These are phyloP conservation scores for Posidonia australis DNA, from an alignment of 106 monocot genomes.

Conservation along the genomic window DNA sequence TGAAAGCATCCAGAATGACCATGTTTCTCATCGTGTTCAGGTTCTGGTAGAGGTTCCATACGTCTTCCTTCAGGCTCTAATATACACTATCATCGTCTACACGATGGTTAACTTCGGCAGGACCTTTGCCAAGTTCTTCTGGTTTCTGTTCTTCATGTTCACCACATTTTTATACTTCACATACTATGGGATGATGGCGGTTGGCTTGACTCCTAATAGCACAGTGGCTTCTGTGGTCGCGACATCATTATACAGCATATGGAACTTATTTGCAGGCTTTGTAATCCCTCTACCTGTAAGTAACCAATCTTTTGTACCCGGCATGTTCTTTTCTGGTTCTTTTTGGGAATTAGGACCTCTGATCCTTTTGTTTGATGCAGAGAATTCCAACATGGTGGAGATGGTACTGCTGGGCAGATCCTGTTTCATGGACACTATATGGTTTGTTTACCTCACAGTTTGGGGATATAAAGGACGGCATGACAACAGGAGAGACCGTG, in stretches of 20 bases:
- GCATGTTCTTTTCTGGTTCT: too few species aligned
- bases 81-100: constrained; percentile 49
- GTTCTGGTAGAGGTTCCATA: constrained; percentile 58
- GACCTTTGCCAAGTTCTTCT: constrained; percentile 60
- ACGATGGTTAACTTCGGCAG: constrained; percentile 70
- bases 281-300: constrained; percentile 48
- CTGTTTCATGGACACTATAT: constrained; percentile 64
- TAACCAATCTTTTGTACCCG: too few species aligned
- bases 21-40: constrained; percentile 17
- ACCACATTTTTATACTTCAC: constrained; percentile 61
- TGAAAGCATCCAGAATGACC: too few species aligned
- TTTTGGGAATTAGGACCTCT: too few species aligned
- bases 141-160: constrained; percentile 63
- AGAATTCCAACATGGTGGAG: too few species aligned
- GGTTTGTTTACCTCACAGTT: constrained; percentile 32
- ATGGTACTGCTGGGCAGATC: constrained; percentile 85
- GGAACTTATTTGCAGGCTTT: constrained; percentile 84
- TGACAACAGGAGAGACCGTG: constrained; percentile 7
- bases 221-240: constrained; percentile 39
- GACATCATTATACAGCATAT: constrained; percentile 52
- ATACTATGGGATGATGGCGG: constrained; percentile 73
- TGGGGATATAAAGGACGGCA: constrained; percentile 1
- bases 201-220: constrained; percentile 49
- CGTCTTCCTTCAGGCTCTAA: constrained; percentile 31
- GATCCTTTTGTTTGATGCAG: constrained; percentile 58